Conservation (phyloP, 345 rosid species). For the Moricandia moricandioides region DNA sequence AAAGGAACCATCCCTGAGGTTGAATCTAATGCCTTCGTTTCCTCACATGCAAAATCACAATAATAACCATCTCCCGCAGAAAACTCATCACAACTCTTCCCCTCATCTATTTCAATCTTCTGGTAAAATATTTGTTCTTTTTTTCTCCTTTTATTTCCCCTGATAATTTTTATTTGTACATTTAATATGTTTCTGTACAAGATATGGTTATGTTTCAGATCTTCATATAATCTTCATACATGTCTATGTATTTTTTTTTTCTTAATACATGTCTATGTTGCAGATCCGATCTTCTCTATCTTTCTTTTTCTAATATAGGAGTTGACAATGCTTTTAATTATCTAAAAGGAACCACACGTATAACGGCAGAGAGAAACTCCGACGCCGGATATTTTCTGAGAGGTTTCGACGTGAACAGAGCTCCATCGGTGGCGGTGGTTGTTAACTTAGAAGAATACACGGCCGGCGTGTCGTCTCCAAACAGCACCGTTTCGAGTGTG, state of each 20-base stretch:
- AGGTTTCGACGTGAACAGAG: conserved; percentile 60
- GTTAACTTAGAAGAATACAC: conserved; percentile 47
- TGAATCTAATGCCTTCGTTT: conserved; percentile 45
- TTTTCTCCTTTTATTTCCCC: neutral
- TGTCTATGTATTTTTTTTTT: neutral
- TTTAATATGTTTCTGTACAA: neutral
- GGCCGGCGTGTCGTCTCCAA: conserved; percentile 64
- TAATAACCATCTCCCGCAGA: neutral
- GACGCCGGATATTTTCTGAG: conserved; percentile 45
- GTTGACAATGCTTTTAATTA: neutral
- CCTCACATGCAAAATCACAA: conserved; percentile 33
- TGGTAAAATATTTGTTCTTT: conserved; percentile 31
- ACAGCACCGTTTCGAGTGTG: conserved; percentile 72
- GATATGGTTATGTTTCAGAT: neutral
- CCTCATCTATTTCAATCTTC: conserved; percentile 52
- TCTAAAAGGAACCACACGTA: neutral
- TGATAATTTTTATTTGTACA: neutral
- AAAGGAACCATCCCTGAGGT: conserved; percentile 43
- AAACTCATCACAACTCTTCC: conserved; percentile 38
- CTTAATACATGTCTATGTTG: neutral
- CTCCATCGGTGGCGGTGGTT: conserved; percentile 34
- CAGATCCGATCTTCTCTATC: conserved; percentile 1
- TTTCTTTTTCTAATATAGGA: neutral
- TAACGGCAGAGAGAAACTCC: conserved; percentile 41
- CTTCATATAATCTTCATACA: neutral